Evolutionary conservation across 2,329 filamentous ascomycete genomes (phyloP), one percentile per base, ranked within the genome.

Genomic region (Cercospora sp.): DNA sequence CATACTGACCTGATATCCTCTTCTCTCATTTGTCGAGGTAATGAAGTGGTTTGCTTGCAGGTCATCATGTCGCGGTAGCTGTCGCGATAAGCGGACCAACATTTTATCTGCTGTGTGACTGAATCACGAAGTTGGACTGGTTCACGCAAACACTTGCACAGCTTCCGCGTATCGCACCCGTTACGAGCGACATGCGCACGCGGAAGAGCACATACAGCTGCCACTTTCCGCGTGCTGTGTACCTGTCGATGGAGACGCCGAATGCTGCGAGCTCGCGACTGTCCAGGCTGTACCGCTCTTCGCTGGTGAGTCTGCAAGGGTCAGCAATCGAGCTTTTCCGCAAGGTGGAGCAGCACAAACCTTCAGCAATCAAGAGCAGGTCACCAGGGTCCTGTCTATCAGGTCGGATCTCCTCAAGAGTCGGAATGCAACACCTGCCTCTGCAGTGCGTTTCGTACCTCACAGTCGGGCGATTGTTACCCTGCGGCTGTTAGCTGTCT

Each of bases 371-470:
- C 12, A 63, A 30, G 26, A 67, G 51, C 9, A 63, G 64, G 9
- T 65, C 60, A 20, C 70, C 70, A 23, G 70, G 66, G 36, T 72
- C 70, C 12, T 20, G 36, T 33, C 68, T 62, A 8, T 70, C 66
- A 23, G 31, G 33, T 36, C 65, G 39, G 12, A 72, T 68, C 42
- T 71, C 70, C 39, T 68, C 63, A 5, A 72, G 60, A 10, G 70
- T 67, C 23, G 70, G 69, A 33, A 72, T 69, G 48, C 60, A 59
- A 59, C 70, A 71, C 31, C 64, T 62, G 28, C 70, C 69, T 42
- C 57, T 64, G 53, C 70, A 72, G 39, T 69, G 67, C n/a, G 67
- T 65, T 42, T 63, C 28, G 58, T 70, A 69, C 20, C 67, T 69
- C n/a, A 60, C 42, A 26, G 70, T 70, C 7, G 42, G 55, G 13